Evolutionary conservation across 2,329 filamentous ascomycete species (phyloP).

Genomic region (Diplocarpon rosae): DNA sequence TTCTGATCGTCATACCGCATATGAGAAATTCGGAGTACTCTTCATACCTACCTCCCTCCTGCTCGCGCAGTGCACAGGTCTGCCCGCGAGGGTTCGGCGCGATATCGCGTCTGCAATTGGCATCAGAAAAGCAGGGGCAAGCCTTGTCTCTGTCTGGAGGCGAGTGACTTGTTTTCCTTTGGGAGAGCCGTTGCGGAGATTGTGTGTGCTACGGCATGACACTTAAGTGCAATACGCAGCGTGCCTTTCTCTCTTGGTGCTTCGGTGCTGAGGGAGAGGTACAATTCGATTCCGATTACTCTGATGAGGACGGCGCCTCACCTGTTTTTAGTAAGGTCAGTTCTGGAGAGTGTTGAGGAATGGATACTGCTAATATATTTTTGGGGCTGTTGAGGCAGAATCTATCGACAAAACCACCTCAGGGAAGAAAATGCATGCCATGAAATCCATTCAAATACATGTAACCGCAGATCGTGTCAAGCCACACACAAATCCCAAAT

Average conservation of each 20-base stretch:
- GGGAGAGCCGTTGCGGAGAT: slow-evolving; percentile 93
- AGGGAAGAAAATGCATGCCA: background rate
- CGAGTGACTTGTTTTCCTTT: slow-evolving; percentile 48
- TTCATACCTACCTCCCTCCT: slow-evolving; percentile 46
- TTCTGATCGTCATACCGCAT: slow-evolving; percentile 41
- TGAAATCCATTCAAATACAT: background rate
- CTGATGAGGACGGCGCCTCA: slow-evolving; percentile 28
- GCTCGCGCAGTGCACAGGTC: slow-evolving; percentile 36
- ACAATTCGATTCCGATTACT: slow-evolving; percentile 33
- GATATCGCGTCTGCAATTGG: slow-evolving; percentile 72
- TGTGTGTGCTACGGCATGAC: slow-evolving; percentile 55
- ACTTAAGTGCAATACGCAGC: slow-evolving; percentile 97
- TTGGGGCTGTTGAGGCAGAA: background rate
- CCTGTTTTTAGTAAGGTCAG: slow-evolving; percentile 22
- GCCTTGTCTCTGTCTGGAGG: slow-evolving; percentile 23
- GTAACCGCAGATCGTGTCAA: too few species aligned
- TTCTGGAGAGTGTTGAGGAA: slow-evolving; percentile 13
- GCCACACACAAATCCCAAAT: too few species aligned
- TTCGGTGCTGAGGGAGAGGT: slow-evolving; percentile 16
- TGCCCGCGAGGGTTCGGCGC: slow-evolving; percentile 83
- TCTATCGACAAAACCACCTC: background rate
- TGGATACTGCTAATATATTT: slow-evolving; percentile 27
- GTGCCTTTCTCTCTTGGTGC: slow-evolving; percentile 36
- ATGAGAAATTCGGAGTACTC: slow-evolving; percentile 99
- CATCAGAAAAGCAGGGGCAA: slow-evolving; percentile 78